phyloP scores from a whole-genome alignment of 2,329 filamentous ascomycete species.

The Zasmidium cellare region DNA sequence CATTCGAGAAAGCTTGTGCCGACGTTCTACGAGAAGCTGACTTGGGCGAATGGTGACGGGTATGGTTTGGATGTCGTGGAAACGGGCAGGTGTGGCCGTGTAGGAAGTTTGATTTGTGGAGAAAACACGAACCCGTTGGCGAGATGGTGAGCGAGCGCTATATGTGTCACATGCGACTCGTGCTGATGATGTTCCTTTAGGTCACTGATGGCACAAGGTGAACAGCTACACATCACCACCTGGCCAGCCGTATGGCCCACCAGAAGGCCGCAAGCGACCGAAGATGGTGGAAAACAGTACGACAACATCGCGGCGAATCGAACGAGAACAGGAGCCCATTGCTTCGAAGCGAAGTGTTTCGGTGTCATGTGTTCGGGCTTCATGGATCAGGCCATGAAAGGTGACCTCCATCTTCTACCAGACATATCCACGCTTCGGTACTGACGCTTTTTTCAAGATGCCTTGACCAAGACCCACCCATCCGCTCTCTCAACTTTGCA shows the following conservation, averaged over 20 bases:
- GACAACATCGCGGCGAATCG: constrained; percentile 57
- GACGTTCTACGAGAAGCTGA: constrained; percentile 59
- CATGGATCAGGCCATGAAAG: constrained; percentile 37
- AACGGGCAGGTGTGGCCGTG: constrained; percentile 44
- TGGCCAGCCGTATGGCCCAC: constrained; percentile 60
- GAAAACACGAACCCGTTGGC: constrained; percentile 61
- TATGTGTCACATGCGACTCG: background rate
- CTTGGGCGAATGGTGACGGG: constrained; percentile 56
- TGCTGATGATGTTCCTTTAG: background rate
- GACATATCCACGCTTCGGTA: background rate
- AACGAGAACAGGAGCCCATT: constrained; percentile 55
- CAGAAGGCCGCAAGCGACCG: constrained; percentile 4
- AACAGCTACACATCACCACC: constrained; percentile 57
- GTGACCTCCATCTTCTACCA: background rate
- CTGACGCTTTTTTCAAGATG: constrained; percentile 30
- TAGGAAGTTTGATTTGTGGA: constrained; percentile 56
- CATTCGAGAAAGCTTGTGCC: constrained; percentile 58
- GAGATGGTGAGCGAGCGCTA: constrained; percentile 38
- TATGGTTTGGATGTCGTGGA: constrained; percentile 50
- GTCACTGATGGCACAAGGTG: constrained; percentile 54
- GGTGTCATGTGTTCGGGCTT: constrained; percentile 52
- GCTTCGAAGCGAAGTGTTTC: constrained; percentile 60
- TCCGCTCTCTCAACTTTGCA: constrained; percentile 36
- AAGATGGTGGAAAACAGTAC: constrained; percentile 42
- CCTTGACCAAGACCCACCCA: constrained; percentile 1